A percentile compares a stretch with the other conserved stretches of the same genome.
Conservation (phyloP, 1,284 basidiomycete species). For the Wolfiporia cocos region DNA sequence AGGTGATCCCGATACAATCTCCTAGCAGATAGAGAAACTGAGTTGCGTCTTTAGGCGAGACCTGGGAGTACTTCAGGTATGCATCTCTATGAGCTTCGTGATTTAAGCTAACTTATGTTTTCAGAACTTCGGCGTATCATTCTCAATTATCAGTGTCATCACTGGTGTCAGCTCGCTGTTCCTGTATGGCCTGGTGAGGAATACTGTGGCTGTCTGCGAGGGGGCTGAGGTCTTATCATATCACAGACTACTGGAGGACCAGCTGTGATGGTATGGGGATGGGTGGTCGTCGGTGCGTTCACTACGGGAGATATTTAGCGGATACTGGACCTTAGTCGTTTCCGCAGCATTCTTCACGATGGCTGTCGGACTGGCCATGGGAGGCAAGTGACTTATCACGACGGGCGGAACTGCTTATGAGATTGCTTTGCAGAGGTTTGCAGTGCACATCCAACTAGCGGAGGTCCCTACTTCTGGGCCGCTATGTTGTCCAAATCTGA, state of each 20-base stretch:
- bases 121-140: conserved; percentile 72
- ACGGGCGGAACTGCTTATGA: neutral
- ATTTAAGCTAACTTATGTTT: too few relatives aligned
- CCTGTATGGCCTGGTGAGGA: conserved; percentile 56
- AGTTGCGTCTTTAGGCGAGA: conserved; percentile 44
- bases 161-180: conserved; percentile 66
- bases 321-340: neutral
- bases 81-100: too few relatives aligned
- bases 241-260: conserved; percentile 64
- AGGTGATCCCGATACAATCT: conserved; percentile 33
- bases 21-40: too few relatives aligned
- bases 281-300: conserved; percentile 47
- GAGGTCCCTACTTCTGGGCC: conserved; percentile 74
- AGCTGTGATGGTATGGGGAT: conserved; percentile 72
- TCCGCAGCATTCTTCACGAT: conserved; percentile 53
- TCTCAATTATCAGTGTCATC: conserved; percentile 70
- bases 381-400: conserved; percentile 33
- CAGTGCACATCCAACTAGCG: conserved; percentile 69
- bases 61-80: conserved; percentile 52
- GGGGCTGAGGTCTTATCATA: conserved; percentile 7
- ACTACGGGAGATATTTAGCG: neutral
- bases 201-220: conserved; percentile 20
- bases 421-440: conserved; percentile 46
- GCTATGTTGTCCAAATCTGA: conserved; percentile 58
- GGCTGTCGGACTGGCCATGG: conserved; percentile 65